Evolutionary conservation across 2,329 filamentous ascomycete genomes (phyloP).

Genomic region (Penicillium sp.): DNA sequence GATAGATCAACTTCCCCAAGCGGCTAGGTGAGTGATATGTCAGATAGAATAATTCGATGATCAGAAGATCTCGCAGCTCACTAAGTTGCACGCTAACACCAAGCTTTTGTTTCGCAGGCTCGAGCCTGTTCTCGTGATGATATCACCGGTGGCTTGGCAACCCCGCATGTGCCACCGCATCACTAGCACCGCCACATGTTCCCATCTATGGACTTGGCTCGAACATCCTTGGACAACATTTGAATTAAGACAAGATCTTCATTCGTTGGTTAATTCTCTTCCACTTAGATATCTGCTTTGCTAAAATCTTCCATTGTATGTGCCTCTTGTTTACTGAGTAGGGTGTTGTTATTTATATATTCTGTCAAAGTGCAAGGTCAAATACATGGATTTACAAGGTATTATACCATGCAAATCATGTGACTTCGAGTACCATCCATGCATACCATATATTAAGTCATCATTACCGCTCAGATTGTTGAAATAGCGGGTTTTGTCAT

Average conservation of each 20-base stretch:
- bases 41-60: background rate
- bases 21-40: background rate
- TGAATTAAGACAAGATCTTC: background rate
- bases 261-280: background rate
- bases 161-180: conserved; percentile 15
- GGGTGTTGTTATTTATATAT: background rate
- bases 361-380: too few species aligned
- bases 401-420: too few species aligned
- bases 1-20: conserved; percentile 18
- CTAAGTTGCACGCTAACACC: background rate
- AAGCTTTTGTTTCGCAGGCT: conserved; percentile 1
- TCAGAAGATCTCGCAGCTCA: background rate
- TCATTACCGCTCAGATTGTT: too few species aligned
- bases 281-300: rapidly evolving
- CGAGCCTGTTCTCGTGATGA: conserved; percentile 14
- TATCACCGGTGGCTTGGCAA: conserved; percentile 23
- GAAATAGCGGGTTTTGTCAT: too few species aligned
- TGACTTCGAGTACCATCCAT: too few species aligned
- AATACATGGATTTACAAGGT: too few species aligned
- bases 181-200: background rate
- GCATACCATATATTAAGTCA: too few species aligned
- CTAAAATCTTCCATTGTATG: too few species aligned
- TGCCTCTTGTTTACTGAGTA: background rate
- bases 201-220: background rate
- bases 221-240: background rate